Evolutionary conservation across 2,329 filamentous ascomycete genomes (phyloP), one percentile per base, ranked within the genome.

Genomic region (Cryphonectria radicalis): DNA sequence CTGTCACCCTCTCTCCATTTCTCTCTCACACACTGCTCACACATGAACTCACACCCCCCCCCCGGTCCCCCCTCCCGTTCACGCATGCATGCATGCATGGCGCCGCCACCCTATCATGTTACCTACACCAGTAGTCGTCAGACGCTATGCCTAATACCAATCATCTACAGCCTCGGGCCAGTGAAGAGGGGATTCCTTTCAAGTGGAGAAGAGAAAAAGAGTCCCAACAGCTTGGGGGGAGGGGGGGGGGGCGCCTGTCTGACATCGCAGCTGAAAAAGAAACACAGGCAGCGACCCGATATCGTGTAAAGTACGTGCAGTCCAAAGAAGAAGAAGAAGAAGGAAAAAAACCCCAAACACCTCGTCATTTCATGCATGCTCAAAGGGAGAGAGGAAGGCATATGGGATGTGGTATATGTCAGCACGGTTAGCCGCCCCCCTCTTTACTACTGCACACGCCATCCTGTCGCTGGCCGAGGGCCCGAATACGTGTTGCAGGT

Each of bases 191-290:
- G 19, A 37, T n/a, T 37, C 64, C 65, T 50, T 50, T 11, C 8
- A 53, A 62, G 59, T 40, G 43, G 10, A 19, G 67, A 67, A 53
- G 57, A 57, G 46, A 22, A 62, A 46, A 40, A 10, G 8, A 40
- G 11, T 43, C 70, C 70, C 70, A 69, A 55, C 63, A 72, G 70
- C 62, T 53, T 72, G 70, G 70, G 64, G 60, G 37, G 28, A 2
- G 28, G 28, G 28, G 28, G 28, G 1, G 28, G 28, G 28, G 28
- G 28, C n/a, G n/a, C 55, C 62, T 66, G 70, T 63, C 63, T 55
- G 43, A 69, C 67, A 28, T 46, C 7, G 37, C 37, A 40, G 37
- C 37, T 7, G 37, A 40, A 40, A 53, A 55, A 57, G 50, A n/a
- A 62, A 57, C 37, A 28, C 37, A 35, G 25, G 70, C 63, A 63